A percentile compares a stretch with the other conserved stretches of the same genome.
phyloP scores from a whole-genome alignment of 345 rosid genomes.

The Capsella bursapastoris region DNA sequence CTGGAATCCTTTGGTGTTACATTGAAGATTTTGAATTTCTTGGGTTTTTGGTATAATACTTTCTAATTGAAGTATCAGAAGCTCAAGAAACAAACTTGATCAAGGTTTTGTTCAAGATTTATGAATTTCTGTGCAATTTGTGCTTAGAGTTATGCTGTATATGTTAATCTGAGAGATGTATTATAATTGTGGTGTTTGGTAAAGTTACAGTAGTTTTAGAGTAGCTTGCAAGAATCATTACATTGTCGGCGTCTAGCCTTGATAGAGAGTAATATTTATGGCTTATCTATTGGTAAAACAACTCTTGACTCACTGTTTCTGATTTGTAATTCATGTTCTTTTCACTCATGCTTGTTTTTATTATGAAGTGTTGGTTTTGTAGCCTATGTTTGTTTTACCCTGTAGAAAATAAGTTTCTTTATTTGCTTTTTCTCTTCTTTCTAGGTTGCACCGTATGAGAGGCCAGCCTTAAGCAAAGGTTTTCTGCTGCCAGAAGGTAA shows the following conservation, averaged over 20 bases:
- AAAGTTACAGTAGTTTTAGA: background rate
- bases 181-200: background rate
- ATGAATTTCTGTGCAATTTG: background rate
- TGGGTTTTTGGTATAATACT: too few species aligned
- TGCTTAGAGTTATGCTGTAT: background rate
- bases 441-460: conserved; percentile 89
- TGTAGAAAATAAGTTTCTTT: background rate
- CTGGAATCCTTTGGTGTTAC: too few species aligned
- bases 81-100: too few species aligned
- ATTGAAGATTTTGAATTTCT: too few species aligned
- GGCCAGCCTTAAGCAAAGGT: conserved; percentile 95
- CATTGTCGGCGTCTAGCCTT: background rate
- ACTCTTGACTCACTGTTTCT: background rate
- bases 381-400: conserved; percentile 5
- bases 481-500: conserved; percentile 83
- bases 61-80: too few species aligned
- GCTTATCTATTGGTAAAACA: background rate
- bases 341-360: background rate
- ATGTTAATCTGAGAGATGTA: background rate
- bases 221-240: background rate
- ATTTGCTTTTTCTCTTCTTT: conserved; percentile 9
- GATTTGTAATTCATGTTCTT: background rate
- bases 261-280: too few species aligned
- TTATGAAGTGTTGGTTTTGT: background rate
- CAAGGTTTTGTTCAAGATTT: background rate